phyloP scores from a whole-genome alignment of 176 grass and related monocot species.

The bread wheat (Triticum aestivum) region DNA sequence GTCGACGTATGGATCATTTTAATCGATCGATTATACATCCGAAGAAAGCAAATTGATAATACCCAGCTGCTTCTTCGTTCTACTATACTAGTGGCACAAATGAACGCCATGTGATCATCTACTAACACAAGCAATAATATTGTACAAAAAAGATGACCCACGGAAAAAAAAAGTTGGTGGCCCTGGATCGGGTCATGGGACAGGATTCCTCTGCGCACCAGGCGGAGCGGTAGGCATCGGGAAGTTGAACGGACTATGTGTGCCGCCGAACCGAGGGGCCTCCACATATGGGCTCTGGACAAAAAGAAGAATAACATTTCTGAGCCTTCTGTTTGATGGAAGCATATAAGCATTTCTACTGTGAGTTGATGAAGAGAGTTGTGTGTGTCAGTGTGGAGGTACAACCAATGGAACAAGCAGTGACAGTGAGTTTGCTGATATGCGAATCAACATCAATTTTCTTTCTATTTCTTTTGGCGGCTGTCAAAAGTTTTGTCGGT shows the following conservation, averaged over 20 bases:
- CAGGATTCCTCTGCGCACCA: constrained; percentile 62
- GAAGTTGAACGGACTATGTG: constrained; percentile 42
- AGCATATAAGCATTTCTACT: neutral
- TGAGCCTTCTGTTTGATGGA: neutral
- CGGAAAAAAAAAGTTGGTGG: neutral
- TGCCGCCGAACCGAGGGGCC: constrained; percentile 61
- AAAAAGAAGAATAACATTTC: constrained; percentile 12
- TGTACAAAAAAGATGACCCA: constrained; percentile 39
- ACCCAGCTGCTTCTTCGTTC: neutral
- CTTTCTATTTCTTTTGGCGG: neutral
- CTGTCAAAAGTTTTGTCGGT: neutral
- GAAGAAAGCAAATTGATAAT: neutral
- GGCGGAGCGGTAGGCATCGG: constrained; percentile 92
- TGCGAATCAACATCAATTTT: neutral
- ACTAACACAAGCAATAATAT: constrained; percentile 39
- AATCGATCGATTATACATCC: constrained; percentile 24
- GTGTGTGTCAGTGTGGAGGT: neutral
- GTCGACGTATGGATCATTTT: constrained; percentile 1
- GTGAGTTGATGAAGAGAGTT: neutral
- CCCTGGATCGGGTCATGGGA: constrained; percentile 13
- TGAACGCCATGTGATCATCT: constrained; percentile 27
- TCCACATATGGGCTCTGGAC: constrained; percentile 91
- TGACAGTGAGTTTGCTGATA: neutral
- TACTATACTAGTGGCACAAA: constrained; percentile 33
- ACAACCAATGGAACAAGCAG: neutral